Evolutionary conservation across 1,284 basidiomycete species (phyloP), one percentile per base, ranked within the genome.

Genomic region (Taiwanofungus camphoratus): DNA sequence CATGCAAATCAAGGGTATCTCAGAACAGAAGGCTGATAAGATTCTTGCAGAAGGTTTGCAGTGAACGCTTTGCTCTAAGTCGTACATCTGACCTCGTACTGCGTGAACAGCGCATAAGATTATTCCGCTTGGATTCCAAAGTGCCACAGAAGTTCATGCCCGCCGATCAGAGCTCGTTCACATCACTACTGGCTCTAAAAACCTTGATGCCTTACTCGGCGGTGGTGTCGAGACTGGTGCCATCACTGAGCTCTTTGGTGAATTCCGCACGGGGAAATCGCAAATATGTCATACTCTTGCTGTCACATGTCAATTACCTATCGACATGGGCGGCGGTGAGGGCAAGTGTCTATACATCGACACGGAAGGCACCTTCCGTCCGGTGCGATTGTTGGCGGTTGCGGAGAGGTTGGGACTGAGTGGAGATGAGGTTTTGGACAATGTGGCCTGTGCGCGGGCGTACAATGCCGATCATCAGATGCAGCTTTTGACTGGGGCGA

Each of bases 311-410:
- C 96, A 97, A 71, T 78, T 99, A 6, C 96, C 96, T 0, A 87
- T 95, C 35, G 87, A 82, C 55, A 97, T 98, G 94, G 96, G 96
- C 20, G 96, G 96, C 22, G 96, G 96, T 5, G 96, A 99, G 66
- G 96, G 96, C 38, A 99, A 99, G 68, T 98, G 95, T 60, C 71
- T 99, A 36, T 99, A 95, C 66, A 98, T 99, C 66, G 96, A 99
- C 64, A 99, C 96, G 0, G 95, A 99, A 62, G 94, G 94, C 8
- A 99, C 96, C 3, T 99, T 99, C 74, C 92, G 96, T 53, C 96
- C 96, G 13, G 88, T 92, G 27, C 90, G 96, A 47, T 72, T 99
- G 42, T 75, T 99, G 22, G 90, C 95, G 0, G 92, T 96, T 3
- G 95, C 96, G 1, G 95, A 98, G 68, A 77, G 96, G 40, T 94